Percentiles rank a stretch among this genome's conserved stretches.
phyloP scores from a whole-genome alignment of 306 rosid genomes.

The Mimosa pudica region DNA sequence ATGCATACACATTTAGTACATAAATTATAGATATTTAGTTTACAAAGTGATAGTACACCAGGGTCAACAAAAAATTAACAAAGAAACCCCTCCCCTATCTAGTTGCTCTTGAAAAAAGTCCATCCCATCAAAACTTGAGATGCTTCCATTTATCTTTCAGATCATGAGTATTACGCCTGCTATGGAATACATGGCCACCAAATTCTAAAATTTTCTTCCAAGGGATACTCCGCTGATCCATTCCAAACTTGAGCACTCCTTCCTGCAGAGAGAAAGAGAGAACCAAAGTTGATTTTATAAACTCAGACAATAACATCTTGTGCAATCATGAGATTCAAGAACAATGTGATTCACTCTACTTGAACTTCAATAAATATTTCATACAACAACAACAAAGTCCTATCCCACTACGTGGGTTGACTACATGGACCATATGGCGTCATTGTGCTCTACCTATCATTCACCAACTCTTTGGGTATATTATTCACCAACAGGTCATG shows the following conservation, averaged over 20 bases:
- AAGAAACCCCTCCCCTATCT: background rate
- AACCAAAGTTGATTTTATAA: constrained; percentile 16
- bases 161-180: constrained; percentile 45
- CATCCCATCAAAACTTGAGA: constrained; percentile 9
- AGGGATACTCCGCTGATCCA: constrained; percentile 38
- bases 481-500: too few relatives aligned
- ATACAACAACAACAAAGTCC: too few relatives aligned
- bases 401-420: too few relatives aligned
- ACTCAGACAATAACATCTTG: constrained; percentile 17
- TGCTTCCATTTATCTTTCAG: constrained; percentile 82
- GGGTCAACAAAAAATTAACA: constrained; percentile 7
- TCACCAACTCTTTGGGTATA: too few relatives aligned
- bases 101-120: background rate
- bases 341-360: background rate
- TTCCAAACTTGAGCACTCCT: constrained; percentile 52
- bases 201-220: constrained; percentile 52
- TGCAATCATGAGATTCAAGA: background rate
- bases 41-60: constrained; percentile 12
- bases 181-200: constrained; percentile 42
- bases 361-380: constrained; percentile 5
- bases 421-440: too few relatives aligned
- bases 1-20: background rate
- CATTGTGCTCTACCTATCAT: too few relatives aligned
- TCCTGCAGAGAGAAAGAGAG: constrained; percentile 49
- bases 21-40: background rate